Conservation (phyloP, 805 yeast species). For the Candida jianshihensis region DNA sequence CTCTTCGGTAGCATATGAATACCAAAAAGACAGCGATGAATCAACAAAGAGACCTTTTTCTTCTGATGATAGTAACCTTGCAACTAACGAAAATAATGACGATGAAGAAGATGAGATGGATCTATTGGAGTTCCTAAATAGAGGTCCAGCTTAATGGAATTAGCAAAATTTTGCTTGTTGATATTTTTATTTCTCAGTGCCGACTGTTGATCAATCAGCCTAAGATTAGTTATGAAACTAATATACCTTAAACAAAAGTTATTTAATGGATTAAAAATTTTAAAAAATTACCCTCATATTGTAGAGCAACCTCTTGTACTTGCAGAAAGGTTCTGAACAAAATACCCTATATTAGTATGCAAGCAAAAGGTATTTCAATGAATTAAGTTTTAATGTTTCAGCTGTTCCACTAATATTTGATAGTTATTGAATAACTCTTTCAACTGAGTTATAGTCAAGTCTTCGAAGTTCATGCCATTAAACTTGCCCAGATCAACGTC, state of each 20-base stretch:
- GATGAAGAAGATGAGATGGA: slow-evolving; percentile 34
- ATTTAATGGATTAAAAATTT: too few species aligned
- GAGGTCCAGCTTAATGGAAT: slow-evolving; percentile 27
- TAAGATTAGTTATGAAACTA: too few species aligned
- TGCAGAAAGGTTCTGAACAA: too few species aligned
- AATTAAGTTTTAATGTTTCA: neutral
- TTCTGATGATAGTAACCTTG: slow-evolving; percentile 1
- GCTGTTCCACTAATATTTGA: slow-evolving; percentile 2
- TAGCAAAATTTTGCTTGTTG: too few species aligned
- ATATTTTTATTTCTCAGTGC: neutral
- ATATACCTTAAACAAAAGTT: too few species aligned
- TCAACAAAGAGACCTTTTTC: neutral
- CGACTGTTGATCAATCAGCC: too few species aligned
- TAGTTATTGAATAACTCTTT: slow-evolving; percentile 15
- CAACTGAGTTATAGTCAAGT: slow-evolving; percentile 13
- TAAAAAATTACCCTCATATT: too few species aligned
- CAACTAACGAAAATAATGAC: slow-evolving; percentile 7
- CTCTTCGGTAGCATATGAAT: neutral
- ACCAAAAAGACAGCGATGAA: neutral
- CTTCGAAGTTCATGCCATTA: slow-evolving; percentile 10
- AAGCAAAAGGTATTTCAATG: neutral
- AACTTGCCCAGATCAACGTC: slow-evolving; percentile 10
- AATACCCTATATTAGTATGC: too few species aligned
- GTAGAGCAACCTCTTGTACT: too few species aligned
- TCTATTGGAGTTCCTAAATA: slow-evolving; percentile 38